Evolutionary conservation across 306 rosid species (phyloP), one percentile per base, ranked within the genome.

Genomic region (Trifolium dubium): DNA sequence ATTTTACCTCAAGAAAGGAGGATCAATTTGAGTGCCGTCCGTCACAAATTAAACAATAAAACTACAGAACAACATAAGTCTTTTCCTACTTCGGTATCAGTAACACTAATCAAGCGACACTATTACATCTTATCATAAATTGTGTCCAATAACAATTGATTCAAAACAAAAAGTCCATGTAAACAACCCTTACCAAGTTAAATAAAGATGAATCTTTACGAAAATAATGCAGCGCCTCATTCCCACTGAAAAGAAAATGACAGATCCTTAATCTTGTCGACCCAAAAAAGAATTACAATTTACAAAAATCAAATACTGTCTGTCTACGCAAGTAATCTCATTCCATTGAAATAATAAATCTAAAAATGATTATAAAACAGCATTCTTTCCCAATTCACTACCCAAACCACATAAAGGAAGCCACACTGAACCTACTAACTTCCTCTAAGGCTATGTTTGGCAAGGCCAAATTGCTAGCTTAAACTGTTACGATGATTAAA

Each of bases 151-250:
- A 9, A 37, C 41, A 37, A 37, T 37, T 37, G 41, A 37, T 37
- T 37, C 9, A 13, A 58, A 13, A 58, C 32, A 37, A 37, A 44
- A 18, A 28, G 0, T 29, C 34, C 67, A 31, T 39, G 54, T 29
- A 31, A 34, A 32, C 35, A 75, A 39, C 51, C 53, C 88, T 72
- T 86, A 92, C 98, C 79, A 87, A 28, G 76, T 89, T 84, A 83
- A 91, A 93, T 28, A 93, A 76, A 10, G 86, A 79, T 1, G 86
- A 87, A n/a, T 93, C 96, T 68, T 85, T 91, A 30, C 80, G 84
- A 83, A 93, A 93, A 86, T 93, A 93, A 67, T 85, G 71, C 61
- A 91, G 91, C 0, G 98, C 98, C 73, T 93, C 97, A 77, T 91
- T 79, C 72, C 98, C 97, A 43, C 77, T 90, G 84, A 73, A 63